Evolutionary conservation across 306 rosid species (phyloP), one percentile per base, ranked within the genome.

Genomic region (Hippophae gyantsensis): DNA sequence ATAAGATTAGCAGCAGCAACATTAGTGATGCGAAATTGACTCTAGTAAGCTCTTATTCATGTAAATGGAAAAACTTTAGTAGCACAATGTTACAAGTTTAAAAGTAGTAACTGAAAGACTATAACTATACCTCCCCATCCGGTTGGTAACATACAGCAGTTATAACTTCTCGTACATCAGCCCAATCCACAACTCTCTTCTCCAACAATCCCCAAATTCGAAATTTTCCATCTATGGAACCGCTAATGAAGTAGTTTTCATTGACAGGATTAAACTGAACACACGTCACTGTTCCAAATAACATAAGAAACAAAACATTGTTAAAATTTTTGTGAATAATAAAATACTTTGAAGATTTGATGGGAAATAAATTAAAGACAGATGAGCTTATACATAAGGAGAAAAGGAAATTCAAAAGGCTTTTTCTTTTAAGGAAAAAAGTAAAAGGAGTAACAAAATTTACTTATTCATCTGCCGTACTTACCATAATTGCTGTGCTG

Each of bases 121-220:
- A 32, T 32, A 32, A 32, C 38, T 32, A 47, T 79, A 85, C 99
- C 60, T 83, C 78, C 45, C 93, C 99, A 70, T 83, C 82, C 25
- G 95, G 95, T 63, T 64, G 79, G 68, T 85, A 83, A 68, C 84
- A 78, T 69, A 92, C 60, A 38, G 99, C 99, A 51, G 85, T 92
- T 62, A 92, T 85, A 8, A 83, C 83, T 61, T 92, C 96, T 51
- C 76, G 69, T 32, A 69, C 68, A 69, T 85, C 89, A 41, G 74
- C 86, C 99, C 99, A 92, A 49, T 92, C 99, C 71, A 84, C 89
- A 47, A 92, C 99, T 46, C 95, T 79, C 66, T 76, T 80, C 67
- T 85, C 84, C 7, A 48, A 65, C 42, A 83, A 43, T 3, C 96
- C 88, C 99, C 99, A 92, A 61, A 92, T 75, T 57, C 95, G 84